A percentile compares a stretch with the other conserved stretches of the same genome.
Conservation (phyloP, 2,329 filamentous ascomycete genomes). For the Alternaria sp. region DNA sequence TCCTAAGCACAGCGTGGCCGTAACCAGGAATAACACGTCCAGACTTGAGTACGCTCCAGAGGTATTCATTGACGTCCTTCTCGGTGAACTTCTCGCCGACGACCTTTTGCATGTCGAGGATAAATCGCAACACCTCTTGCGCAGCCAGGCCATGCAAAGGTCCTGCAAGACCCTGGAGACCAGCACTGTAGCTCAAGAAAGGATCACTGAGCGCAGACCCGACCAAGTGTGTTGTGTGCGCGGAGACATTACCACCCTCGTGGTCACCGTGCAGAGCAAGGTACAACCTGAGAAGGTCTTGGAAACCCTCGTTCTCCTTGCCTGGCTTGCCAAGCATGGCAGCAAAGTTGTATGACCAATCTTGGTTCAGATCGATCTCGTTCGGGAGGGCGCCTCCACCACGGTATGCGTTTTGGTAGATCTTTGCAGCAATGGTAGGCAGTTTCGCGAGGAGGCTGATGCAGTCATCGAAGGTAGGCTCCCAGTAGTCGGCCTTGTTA, state of each 20-base stretch:
- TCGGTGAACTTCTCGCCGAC: constrained; percentile 83
- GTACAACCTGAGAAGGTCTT: constrained; percentile 92
- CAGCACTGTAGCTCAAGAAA: constrained; percentile 95
- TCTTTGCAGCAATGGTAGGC: constrained; percentile 94
- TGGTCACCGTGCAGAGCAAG: constrained; percentile 97
- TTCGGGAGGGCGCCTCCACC: constrained; percentile 77
- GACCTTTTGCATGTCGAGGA: constrained; percentile 90
- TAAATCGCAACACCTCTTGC: constrained; percentile 97
- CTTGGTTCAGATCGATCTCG: constrained; percentile 81
- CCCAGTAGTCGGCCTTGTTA: constrained; percentile 98
- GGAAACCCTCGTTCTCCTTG: constrained; percentile 89
- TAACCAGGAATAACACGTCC: constrained; percentile 95
- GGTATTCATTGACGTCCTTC: constrained; percentile 84
- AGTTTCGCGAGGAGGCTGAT: constrained; percentile 96
- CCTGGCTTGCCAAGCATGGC: constrained; percentile 93
- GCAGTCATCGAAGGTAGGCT: constrained; percentile 94
- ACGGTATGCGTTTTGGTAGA: constrained; percentile 91
- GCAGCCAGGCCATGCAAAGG: constrained; percentile 92
- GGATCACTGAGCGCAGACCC: constrained; percentile 94
- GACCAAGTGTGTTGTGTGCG: constrained; percentile 93
- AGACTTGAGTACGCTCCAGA: constrained; percentile 92
- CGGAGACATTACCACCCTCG: constrained; percentile 97
- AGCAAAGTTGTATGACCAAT: constrained; percentile 99
- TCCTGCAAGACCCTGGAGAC: constrained; percentile 94
- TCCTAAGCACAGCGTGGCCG: constrained; percentile 93